Evolutionary conservation across 352 stramenopile genomes (phyloP), one percentile per base, ranked within the genome.

Genomic region (Globisporangium barbulae): DNA sequence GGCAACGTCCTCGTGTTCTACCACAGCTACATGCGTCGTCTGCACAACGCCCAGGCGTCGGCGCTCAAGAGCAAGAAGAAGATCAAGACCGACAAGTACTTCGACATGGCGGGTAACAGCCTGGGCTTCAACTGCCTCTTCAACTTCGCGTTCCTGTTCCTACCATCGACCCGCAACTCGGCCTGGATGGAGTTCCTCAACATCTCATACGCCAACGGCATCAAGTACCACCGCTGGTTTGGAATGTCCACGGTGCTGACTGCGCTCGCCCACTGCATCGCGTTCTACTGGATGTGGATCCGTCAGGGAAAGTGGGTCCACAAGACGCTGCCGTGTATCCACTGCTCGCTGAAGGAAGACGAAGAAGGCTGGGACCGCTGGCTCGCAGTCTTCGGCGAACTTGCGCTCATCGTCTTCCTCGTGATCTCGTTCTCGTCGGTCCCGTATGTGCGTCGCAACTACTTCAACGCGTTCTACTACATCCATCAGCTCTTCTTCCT

Each of bases 181-280:
- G 49, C 63, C 5, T 81, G 73, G 73, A 76, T 76, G 64, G 73
- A 81, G 39, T 74, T 74, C n/a, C 56, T 81, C 49, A 62, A 59
- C 47, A 72, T 81, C 33, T 76, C 73, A 42, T 78, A 75, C 44
- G 68, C 71, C 1, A 76, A 72, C 21, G 68, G 53, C 6, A 45
- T 81, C 56, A 76, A 76, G 56, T 81, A 81, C 67, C 73, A 78
- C 53, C 68, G 72, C 19, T 79, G 71, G 71, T 30, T 79, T 22
- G 74, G 70, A 9, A 45, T 78, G 4, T 42, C 53, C 3, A 69
- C 74, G 1, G 61, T 82, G 22, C 31, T 74, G 17, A 61, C 56
- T 5, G 61, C 66, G 5, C 15, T 76, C 7, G 25, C 65, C 3
- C 74, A 82, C 39, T 57, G 35, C 22, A 48, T 59, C 19, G 10